Conservation (phyloP, 2,329 filamentous ascomycete genomes). For the Diaporthe australafricana region DNA sequence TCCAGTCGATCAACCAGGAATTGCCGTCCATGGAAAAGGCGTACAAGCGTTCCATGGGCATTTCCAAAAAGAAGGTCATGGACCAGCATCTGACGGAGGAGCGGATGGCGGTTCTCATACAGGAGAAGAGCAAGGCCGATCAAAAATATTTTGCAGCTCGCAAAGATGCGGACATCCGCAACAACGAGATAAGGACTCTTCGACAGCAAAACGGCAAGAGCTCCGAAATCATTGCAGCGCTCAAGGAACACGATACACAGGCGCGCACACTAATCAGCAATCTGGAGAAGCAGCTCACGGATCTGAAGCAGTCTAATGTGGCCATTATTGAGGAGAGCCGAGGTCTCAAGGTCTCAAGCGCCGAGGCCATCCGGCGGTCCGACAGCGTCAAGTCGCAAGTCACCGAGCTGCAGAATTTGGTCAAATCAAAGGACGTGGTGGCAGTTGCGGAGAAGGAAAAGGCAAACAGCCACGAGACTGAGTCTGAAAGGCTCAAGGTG, state of each 20-base stretch:
- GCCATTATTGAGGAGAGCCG: constrained; percentile 78
- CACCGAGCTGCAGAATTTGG: constrained; percentile 77
- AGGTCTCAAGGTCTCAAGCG: constrained; percentile 76
- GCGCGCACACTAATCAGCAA: constrained; percentile 82
- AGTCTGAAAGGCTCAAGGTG: constrained; percentile 83
- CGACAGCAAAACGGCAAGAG: constrained; percentile 89
- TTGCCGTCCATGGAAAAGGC: constrained; percentile 89
- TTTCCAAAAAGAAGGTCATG: constrained; percentile 88
- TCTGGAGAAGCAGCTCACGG: constrained; percentile 89
- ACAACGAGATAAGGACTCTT: constrained; percentile 82
- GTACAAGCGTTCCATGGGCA: constrained; percentile 87
- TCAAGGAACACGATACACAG: constrained; percentile 89
- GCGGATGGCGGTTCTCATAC: constrained; percentile 76
- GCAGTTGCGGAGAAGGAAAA: constrained; percentile 64
- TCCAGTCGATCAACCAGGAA: constrained; percentile 86
- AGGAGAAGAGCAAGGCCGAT: constrained; percentile 95
- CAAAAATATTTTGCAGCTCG: constrained; percentile 98
- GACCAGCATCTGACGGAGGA: constrained; percentile 84
- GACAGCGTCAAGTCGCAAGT: constrained; percentile 83
- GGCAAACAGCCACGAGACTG: constrained; percentile 74
- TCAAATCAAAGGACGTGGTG: constrained; percentile 80
- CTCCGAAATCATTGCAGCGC: constrained; percentile 90
- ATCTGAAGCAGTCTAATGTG: constrained; percentile 83
- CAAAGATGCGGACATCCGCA: constrained; percentile 90
- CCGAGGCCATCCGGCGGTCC: constrained; percentile 75